A percentile compares a stretch with the other conserved stretches of the same genome.
Evolutionary conservation across 441 rosid genomes (phyloP).

Genomic region (Capsella rubella): DNA sequence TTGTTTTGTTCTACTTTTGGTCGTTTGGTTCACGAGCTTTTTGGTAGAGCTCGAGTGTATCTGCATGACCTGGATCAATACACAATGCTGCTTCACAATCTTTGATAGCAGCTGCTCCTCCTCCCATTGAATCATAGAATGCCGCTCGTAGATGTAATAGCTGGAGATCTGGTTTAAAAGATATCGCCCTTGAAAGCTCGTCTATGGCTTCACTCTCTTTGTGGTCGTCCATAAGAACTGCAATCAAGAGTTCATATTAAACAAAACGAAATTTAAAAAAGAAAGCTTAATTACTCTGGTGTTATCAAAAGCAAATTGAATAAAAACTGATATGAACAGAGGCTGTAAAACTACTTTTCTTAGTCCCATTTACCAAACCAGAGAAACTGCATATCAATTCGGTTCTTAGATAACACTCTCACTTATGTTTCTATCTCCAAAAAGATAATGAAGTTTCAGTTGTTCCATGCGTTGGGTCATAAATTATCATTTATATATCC

Average conservation of each 20-base stretch:
- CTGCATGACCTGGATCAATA: conserved; percentile 71
- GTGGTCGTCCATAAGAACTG: conserved; percentile 97
- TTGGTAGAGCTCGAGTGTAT: conserved; percentile 67
- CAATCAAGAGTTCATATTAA: conserved; percentile 32
- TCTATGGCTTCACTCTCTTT: conserved; percentile 86
- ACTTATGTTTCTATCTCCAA: neutral
- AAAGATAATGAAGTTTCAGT: conserved; percentile 10
- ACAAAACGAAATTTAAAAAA: neutral
- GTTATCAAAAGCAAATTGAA: conserved; percentile 8
- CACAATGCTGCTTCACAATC: conserved; percentile 99
- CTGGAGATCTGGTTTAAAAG: conserved; percentile 92
- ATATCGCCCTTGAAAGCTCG: conserved; percentile 82
- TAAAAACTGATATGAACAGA: neutral
- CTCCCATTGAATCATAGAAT: conserved; percentile 85
- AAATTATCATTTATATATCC: neutral
- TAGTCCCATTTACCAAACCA: conserved; percentile 17
- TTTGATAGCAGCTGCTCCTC: conserved; percentile 56
- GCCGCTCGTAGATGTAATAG: conserved; percentile 95
- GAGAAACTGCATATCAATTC: neutral
- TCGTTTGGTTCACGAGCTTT: conserved; percentile 60
- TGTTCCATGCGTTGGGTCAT: conserved; percentile 19
- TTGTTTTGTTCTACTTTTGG: conserved; percentile 49
- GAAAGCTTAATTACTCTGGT: conserved; percentile 7
- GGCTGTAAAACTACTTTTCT: neutral
- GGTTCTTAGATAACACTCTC: neutral